Conservation (phyloP, 495 filamentous ascomycete species). For the Cladorrhinum samala region DNA sequence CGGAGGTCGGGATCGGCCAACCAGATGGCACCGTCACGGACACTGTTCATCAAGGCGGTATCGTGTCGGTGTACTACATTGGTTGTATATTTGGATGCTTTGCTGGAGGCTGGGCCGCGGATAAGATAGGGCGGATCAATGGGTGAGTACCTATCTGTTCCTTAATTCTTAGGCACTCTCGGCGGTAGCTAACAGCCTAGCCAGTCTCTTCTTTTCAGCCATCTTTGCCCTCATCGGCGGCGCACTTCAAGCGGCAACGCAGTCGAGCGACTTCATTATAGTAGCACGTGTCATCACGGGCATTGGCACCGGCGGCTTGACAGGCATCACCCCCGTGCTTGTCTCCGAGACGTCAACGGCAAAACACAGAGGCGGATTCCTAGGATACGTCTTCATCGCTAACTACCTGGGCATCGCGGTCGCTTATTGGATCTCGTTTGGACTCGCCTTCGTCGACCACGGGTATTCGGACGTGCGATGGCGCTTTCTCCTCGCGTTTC, state of each 20-base stretch:
- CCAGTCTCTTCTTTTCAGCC: slow-evolving; percentile 46
- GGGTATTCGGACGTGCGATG: slow-evolving; percentile 48
- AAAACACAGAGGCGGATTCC: slow-evolving; percentile 40
- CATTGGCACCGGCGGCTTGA: slow-evolving; percentile 45
- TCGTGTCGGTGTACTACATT: too few species aligned
- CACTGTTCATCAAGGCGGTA: too few species aligned
- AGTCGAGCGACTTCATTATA: slow-evolving; percentile 49
- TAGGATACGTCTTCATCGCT: slow-evolving; percentile 50
- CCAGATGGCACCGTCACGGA: slow-evolving; percentile 18
- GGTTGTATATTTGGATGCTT: too few species aligned
- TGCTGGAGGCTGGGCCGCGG: too few species aligned
- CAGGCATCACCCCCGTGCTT: slow-evolving; percentile 29
- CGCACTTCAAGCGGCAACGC: slow-evolving; percentile 45
- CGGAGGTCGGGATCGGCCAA: slow-evolving; percentile 24
- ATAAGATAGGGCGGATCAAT: too few species aligned
- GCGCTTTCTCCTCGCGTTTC: too few species aligned
- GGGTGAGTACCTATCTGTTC: too few species aligned
- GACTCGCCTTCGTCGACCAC: slow-evolving; percentile 46
- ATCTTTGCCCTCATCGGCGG: slow-evolving; percentile 50
- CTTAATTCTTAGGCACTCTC: not conserved
- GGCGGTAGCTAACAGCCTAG: slow-evolving; percentile 50
- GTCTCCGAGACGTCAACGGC: slow-evolving; percentile 45
- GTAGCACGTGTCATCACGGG: slow-evolving; percentile 51
- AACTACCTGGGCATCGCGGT: slow-evolving; percentile 55
- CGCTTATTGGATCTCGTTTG: slow-evolving; percentile 59